Percentiles rank a stretch among this genome's conserved stretches.
phyloP scores from a whole-genome alignment of 2,329 filamentous ascomycete genomes.

The Byssothecium circinans region DNA sequence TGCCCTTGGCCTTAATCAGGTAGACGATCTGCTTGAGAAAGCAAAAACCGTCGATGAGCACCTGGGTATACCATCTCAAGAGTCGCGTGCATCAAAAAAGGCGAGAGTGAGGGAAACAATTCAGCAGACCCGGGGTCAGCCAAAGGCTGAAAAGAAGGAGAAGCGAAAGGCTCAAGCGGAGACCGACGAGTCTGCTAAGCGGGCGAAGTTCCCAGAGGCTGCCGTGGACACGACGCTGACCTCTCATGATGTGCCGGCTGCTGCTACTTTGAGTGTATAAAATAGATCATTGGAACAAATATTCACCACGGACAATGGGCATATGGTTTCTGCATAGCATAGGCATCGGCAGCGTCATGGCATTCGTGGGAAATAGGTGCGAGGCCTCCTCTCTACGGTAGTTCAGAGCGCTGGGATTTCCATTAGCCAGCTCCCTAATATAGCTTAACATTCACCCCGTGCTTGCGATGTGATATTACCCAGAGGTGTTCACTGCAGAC shows the following conservation, averaged over 20 bases:
- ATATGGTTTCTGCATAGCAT: constrained; percentile 6
- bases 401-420: too few relatives aligned
- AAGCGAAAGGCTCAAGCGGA: constrained; percentile 19
- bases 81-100: constrained; percentile 51
- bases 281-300: background rate
- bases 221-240: constrained; percentile 9
- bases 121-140: constrained; percentile 18
- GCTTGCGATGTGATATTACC: too few relatives aligned
- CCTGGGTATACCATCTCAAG: constrained; percentile 60
- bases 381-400: too few relatives aligned
- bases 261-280: constrained; percentile 25
- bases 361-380: background rate
- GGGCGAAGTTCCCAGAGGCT: constrained; percentile 28
- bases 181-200: constrained; percentile 27
- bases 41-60: constrained; percentile 68
- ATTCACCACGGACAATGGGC: background rate
- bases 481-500: too few relatives aligned
- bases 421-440: too few relatives aligned
- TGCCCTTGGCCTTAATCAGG: constrained; percentile 64
- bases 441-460: too few relatives aligned
- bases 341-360: constrained; percentile 3
- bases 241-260: constrained; percentile 19
- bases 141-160: constrained; percentile 18
- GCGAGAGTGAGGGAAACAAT: constrained; percentile 39
- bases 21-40: constrained; percentile 63